phyloP scores from a whole-genome alignment of 306 rosid species.

The Morella rubra region DNA sequence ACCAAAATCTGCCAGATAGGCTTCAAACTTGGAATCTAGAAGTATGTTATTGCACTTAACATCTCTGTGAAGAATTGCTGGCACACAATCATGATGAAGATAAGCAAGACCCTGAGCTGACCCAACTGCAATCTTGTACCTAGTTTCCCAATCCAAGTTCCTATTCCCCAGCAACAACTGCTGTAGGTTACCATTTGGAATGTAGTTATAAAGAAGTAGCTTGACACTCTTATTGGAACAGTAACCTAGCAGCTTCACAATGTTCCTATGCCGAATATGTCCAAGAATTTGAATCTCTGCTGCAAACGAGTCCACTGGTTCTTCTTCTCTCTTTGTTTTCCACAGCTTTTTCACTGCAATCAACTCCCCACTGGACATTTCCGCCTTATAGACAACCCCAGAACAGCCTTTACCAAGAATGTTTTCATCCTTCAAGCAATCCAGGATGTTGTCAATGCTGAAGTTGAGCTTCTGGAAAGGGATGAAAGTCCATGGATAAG shows the following conservation, averaged over 20 bases:
- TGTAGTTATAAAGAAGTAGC: slow-evolving; percentile 88
- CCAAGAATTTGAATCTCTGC: slow-evolving; percentile 98
- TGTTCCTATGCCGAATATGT: slow-evolving; percentile 91
- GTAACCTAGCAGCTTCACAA: slow-evolving; percentile 85
- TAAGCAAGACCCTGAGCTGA: slow-evolving; percentile 92
- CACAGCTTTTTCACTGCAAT: slow-evolving; percentile 95
- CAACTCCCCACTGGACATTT: slow-evolving; percentile 72
- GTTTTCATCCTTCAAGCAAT: slow-evolving; percentile 87
- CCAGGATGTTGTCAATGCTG: slow-evolving; percentile 74
- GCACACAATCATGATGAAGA: slow-evolving; percentile 96
- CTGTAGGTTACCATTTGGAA: slow-evolving; percentile 87
- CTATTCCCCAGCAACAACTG: slow-evolving; percentile 81
- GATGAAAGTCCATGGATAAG: slow-evolving; percentile 97
- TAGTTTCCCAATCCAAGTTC: slow-evolving; percentile 88
- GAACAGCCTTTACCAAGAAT: slow-evolving; percentile 93
- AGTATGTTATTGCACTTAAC: slow-evolving; percentile 97
- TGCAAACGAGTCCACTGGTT: slow-evolving; percentile 75
- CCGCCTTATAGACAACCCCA: slow-evolving; percentile 81
- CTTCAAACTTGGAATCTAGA: slow-evolving; percentile 85
- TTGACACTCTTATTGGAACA: slow-evolving; percentile 89
- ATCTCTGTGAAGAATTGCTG: slow-evolving; percentile 93
- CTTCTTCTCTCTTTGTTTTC: slow-evolving; percentile 89
- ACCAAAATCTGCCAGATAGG: slow-evolving; percentile 92
- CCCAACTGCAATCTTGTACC: slow-evolving; percentile 96
- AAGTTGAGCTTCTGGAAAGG: slow-evolving; percentile 92